Conservation (phyloP, 129 eudicot genomes). For the Chrysanthemum seticuspe region DNA sequence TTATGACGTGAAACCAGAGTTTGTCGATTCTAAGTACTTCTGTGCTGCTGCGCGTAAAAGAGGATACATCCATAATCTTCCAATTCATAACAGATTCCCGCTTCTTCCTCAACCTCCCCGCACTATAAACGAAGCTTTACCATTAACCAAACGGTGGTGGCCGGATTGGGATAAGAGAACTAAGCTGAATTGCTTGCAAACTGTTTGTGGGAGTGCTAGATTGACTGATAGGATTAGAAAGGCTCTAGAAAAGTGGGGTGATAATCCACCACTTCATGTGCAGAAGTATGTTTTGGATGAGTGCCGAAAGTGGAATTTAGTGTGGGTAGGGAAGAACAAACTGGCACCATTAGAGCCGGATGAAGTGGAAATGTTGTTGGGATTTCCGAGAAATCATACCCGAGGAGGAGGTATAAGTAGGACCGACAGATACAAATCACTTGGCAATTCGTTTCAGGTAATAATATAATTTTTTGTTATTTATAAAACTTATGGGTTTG, state of each 20-base stretch:
- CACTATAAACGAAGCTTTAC: slow-evolving; percentile 71
- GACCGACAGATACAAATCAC: slow-evolving; percentile 83
- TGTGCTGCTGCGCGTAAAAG: slow-evolving; percentile 83
- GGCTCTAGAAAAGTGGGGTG: slow-evolving; percentile 60
- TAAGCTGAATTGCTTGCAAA: slow-evolving; percentile 79
- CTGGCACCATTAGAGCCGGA: slow-evolving; percentile 90
- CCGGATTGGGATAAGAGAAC: slow-evolving; percentile 82
- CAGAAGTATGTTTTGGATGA: slow-evolving; percentile 63
- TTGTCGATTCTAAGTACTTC: slow-evolving; percentile 80
- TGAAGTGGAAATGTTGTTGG: slow-evolving; percentile 80
- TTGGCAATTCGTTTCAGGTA: slow-evolving; percentile 95
- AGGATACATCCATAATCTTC: slow-evolving; percentile 88
- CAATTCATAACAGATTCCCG: slow-evolving; percentile 63
- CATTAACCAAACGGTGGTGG: slow-evolving; percentile 86
- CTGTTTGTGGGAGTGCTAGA: slow-evolving; percentile 68
- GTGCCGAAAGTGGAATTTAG: slow-evolving; percentile 87
- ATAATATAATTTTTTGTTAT: slow-evolving; percentile 1
- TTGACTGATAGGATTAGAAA: slow-evolving; percentile 69
- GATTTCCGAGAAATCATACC: slow-evolving; percentile 89
- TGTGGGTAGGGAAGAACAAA: slow-evolving; percentile 94
- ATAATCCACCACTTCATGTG: slow-evolving; percentile 60
- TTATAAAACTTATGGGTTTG: background rate
- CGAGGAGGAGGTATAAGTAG: slow-evolving; percentile 92
- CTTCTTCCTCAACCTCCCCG: slow-evolving; percentile 82
- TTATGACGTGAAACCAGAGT: slow-evolving; percentile 77